phyloP scores from a whole-genome alignment of 176 grass and related monocot species.

The Avena insularis region DNA sequence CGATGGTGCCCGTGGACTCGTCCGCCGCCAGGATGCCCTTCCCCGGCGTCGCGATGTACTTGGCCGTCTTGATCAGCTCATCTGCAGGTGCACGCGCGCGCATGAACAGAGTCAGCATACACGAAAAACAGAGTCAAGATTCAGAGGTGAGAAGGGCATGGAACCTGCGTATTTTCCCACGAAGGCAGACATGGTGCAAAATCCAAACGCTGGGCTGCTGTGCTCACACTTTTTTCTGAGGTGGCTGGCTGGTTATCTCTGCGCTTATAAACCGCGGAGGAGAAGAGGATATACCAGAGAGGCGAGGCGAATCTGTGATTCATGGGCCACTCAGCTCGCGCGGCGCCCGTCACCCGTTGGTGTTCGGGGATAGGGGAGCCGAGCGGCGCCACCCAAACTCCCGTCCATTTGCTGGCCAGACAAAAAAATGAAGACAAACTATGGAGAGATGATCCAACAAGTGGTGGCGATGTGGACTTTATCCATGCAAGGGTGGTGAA shows the following conservation, averaged over 20 bases:
- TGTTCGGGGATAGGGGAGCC: slow-evolving; percentile 51
- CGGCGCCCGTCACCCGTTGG: slow-evolving; percentile 43
- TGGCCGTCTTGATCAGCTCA: slow-evolving; percentile 90
- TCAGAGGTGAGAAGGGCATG: not conserved
- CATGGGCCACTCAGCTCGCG: slow-evolving; percentile 14
- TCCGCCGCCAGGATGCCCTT: slow-evolving; percentile 90
- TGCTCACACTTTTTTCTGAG: slow-evolving; percentile 39
- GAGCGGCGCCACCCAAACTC: slow-evolving; percentile 44
- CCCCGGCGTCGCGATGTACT: slow-evolving; percentile 84
- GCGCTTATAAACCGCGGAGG: slow-evolving; percentile 27
- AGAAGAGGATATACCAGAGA: slow-evolving; percentile 35
- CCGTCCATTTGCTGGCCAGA: not conserved
- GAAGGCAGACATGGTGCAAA: slow-evolving; percentile 88
- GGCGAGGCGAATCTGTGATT: slow-evolving; percentile 14
- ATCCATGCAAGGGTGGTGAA: slow-evolving; percentile 40
- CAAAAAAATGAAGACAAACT: not conserved
- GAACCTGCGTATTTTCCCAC: slow-evolving; percentile 93
- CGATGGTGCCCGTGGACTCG: slow-evolving; percentile 94
- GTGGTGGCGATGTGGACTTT: slow-evolving; percentile 51
- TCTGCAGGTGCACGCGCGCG: slow-evolving; percentile 2
- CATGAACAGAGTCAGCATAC: not conserved
- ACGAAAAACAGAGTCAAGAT: not conserved
- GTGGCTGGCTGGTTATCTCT: not conserved
- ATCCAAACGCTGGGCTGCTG: slow-evolving; percentile 55
- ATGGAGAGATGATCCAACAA: not conserved